Base-by-base conservation (phyloP, 805 yeast genomes). In the Saccharomyces jurei region DNA sequence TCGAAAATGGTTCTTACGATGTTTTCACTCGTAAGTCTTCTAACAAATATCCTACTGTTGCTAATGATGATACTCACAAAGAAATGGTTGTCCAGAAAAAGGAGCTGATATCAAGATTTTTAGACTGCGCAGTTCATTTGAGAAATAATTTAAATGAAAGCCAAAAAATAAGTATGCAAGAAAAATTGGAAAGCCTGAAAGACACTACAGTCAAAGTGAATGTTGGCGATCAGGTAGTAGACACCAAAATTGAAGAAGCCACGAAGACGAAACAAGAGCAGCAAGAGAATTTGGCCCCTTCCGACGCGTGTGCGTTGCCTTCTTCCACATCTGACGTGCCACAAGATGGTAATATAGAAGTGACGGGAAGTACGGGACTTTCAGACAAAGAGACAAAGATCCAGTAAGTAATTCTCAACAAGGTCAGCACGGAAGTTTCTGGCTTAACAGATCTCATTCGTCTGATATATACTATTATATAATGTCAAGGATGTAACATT, bases 1-100 rank as follows among this genome's bases (percentile, higher is more conserved):
- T 92, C 66, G 96, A 89, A 65, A 78, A 86, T 4, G 83, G 79
- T 5, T 81, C 96, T 0, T 81, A 79, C 59, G 99, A 94, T 72
- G 85, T 84, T 58, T 89, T 87, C 63, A 79, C 89, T 2, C 77
- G 95, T 50, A 77, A 76, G 57, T 72, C 83, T 0, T 73, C 81
- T 17, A 82, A 75, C 56, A 73, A 66, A 53, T 75, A 69, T 52
- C 70, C 74, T 3, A 50, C 21, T 5, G 50, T 55, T 10, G 32
- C 54, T 5, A 61, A 62, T 9, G 56, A 58, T n/a, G 74, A 70
- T 30, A 54, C 62, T 1, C 74, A 68, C 17, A 66, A 67, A 10
- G 49, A 54, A 21, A 60, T 47, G 52, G 63, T 56, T n/a, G 68
- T 62, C 8, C 75, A 71, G 22, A 75, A 71, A 58, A 58, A 67